Conservation (phyloP, 2,329 filamentous ascomycete species). For the Westerdykella aurantiaca region DNA sequence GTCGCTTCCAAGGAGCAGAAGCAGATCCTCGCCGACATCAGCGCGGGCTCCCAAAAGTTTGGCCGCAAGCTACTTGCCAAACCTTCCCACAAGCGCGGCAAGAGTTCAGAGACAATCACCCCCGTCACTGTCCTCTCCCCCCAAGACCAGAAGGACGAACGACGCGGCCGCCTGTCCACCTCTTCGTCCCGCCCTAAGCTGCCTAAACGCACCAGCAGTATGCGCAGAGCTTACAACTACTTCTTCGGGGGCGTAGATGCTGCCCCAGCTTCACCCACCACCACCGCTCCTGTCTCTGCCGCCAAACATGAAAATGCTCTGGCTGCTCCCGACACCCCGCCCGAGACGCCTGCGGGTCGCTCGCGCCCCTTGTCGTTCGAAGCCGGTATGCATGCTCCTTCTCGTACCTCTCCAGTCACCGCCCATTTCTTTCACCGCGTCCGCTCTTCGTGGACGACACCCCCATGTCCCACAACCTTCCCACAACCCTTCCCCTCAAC, state of each 20-base stretch:
- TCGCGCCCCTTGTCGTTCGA: not conserved
- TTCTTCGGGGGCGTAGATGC: slow-evolving; percentile 30
- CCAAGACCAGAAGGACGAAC: slow-evolving; percentile 18
- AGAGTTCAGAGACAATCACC: slow-evolving; percentile 21
- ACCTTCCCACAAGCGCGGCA: slow-evolving; percentile 19
- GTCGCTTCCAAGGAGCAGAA: slow-evolving; percentile 33
- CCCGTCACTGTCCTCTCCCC: slow-evolving; percentile 24
- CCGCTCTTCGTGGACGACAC: no score
- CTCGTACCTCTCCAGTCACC: not conserved
- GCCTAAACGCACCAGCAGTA: slow-evolving; percentile 35
- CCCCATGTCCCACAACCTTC: no score
- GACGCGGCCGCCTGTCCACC: slow-evolving; percentile 30
- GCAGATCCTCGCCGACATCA: slow-evolving; percentile 37
- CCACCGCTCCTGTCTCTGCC: slow-evolving; percentile 19
- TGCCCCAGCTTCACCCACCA: slow-evolving; percentile 20
- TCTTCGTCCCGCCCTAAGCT: slow-evolving; percentile 24
- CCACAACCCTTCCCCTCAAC: no score
- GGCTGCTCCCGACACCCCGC: slow-evolving; percentile 25
- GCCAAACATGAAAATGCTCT: slow-evolving; percentile 11
- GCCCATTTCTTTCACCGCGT: no score
- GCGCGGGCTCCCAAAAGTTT: slow-evolving; percentile 34
- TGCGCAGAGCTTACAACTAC: slow-evolving; percentile 38
- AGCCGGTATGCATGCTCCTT: not conserved
- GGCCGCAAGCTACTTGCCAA: slow-evolving; percentile 26
- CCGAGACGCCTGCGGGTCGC: slow-evolving; percentile 23